These are phyloP conservation scores for Calonectria pseudoreteaudii DNA, from an alignment of 2,329 filamentous ascomycete genomes.

Conservation along the genomic window DNA sequence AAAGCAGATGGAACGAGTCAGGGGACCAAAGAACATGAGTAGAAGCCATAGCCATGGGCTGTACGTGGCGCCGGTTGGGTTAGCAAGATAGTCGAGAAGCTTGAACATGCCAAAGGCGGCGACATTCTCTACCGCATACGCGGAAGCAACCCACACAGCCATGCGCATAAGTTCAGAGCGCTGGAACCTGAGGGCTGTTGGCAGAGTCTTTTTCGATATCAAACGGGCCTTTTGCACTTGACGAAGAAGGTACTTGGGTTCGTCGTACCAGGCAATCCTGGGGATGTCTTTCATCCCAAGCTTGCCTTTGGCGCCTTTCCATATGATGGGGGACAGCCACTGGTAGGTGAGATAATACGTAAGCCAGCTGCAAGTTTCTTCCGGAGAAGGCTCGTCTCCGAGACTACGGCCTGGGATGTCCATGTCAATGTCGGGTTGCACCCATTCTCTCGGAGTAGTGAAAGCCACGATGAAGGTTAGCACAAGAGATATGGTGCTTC, in stretches of 20 bases:
- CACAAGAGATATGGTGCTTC: constrained; percentile 51
- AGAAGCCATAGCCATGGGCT: constrained; percentile 66
- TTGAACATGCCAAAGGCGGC: constrained; percentile 66
- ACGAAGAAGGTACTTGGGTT: constrained; percentile 60
- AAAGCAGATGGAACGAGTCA: constrained; percentile 60
- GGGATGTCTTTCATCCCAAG: constrained; percentile 62
- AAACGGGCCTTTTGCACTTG: constrained; percentile 57
- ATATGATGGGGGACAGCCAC: constrained; percentile 62
- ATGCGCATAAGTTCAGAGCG: constrained; percentile 57
- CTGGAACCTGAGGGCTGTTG: constrained; percentile 59
- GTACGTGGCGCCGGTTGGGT: constrained; percentile 57
- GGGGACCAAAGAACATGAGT: constrained; percentile 64
- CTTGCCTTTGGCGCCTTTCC: constrained; percentile 58
- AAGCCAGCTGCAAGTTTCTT: constrained; percentile 67
- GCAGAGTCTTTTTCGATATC: constrained; percentile 56
- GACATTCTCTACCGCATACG: constrained; percentile 60
- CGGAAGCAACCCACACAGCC: constrained; percentile 53
- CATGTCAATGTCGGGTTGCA: constrained; percentile 55
- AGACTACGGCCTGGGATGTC: constrained; percentile 52
- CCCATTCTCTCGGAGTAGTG: constrained; percentile 63
- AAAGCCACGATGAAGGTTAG: constrained; percentile 55
- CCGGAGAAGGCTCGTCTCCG: constrained; percentile 57
- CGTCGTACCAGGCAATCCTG: constrained; percentile 66
- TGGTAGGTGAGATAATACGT: constrained; percentile 63
- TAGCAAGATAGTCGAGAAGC: constrained; percentile 62